Evolutionary conservation across 2,329 filamentous ascomycete genomes (phyloP).

Genomic region (Exophiala lecanii-corni): DNA sequence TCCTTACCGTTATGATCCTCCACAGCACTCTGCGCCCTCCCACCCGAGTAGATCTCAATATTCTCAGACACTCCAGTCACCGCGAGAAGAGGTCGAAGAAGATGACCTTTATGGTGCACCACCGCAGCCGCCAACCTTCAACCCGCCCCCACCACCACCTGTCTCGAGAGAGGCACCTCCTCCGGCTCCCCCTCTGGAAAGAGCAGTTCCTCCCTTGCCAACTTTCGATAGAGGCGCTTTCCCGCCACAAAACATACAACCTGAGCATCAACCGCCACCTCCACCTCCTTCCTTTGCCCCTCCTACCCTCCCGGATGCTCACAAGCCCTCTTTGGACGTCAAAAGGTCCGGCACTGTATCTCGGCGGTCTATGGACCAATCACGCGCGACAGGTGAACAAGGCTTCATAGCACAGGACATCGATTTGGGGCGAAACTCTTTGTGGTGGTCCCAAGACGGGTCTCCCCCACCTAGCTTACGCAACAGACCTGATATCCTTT

Average conservation of each 20-base stretch:
- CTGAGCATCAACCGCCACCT: conserved; percentile 45
- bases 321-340: conserved; percentile 62
- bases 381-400: conserved; percentile 68
- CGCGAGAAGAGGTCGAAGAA: conserved; percentile 33
- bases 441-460: conserved; percentile 85
- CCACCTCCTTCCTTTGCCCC: conserved; percentile 40
- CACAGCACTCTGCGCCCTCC: conserved; percentile 31
- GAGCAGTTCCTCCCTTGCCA: conserved; percentile 27
- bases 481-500: conserved; percentile 74
- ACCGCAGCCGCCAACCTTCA: conserved; percentile 31
- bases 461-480: conserved; percentile 77
- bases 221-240: conserved; percentile 31
- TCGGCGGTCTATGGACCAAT: conserved; percentile 68
- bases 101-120: conserved; percentile 46
- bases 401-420: conserved; percentile 85
- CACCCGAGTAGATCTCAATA: conserved; percentile 25
- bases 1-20: conserved; percentile 48
- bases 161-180: conserved; percentile 29
- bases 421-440: conserved; percentile 66
- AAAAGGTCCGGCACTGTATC: conserved; percentile 47
- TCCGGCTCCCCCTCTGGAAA: too few species aligned
- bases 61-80: conserved; percentile 27
- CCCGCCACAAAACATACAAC: conserved; percentile 43
- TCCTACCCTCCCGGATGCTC: conserved; percentile 42
- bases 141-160: background rate